These are phyloP conservation scores for Tephrocybe sp. DNA, from an alignment of 768 basidiomycete genomes.

Conservation along the genomic window DNA sequence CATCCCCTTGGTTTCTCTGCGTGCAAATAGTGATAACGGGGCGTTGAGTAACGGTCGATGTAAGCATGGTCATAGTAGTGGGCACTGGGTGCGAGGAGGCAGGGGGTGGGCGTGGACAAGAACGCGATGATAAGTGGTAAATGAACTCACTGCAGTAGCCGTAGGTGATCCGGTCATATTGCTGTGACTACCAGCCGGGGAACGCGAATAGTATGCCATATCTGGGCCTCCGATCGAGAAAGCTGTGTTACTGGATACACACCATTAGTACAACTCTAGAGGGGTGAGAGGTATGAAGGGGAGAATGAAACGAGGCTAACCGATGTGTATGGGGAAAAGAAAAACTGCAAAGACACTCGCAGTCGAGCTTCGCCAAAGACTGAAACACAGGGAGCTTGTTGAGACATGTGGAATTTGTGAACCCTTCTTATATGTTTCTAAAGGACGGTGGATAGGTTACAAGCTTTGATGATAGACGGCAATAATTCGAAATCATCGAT, in stretches of 20 bases:
- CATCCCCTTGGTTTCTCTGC: constrained; percentile 38
- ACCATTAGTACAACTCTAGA: background rate
- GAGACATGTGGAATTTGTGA: constrained; percentile 4
- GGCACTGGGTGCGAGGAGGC: background rate
- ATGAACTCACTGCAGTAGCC: constrained; percentile 12
- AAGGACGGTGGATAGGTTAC: constrained; percentile 10
- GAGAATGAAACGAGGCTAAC: background rate
- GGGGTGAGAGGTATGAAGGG: background rate
- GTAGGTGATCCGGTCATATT: constrained; percentile 13
- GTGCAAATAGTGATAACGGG: constrained; percentile 11
- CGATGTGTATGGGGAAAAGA: background rate
- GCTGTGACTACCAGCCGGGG: constrained; percentile 9
- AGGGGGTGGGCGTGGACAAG: background rate
- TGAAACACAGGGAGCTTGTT: constrained; percentile 3
- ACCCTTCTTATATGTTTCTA: constrained; percentile 11
- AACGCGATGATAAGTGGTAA: background rate
- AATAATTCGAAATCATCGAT: constrained; percentile 9
- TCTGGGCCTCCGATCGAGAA: background rate
- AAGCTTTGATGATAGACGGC: constrained; percentile 12
- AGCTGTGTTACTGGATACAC: constrained; percentile 17
- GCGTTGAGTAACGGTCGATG: background rate
- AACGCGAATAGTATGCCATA: constrained; percentile 14
- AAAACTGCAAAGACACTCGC: background rate
- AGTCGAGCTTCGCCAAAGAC: background rate
- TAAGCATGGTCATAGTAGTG: background rate